Evolutionary conservation across 2,329 filamentous ascomycete genomes (phyloP).

Genomic region (Fusarium guadeloupense): DNA sequence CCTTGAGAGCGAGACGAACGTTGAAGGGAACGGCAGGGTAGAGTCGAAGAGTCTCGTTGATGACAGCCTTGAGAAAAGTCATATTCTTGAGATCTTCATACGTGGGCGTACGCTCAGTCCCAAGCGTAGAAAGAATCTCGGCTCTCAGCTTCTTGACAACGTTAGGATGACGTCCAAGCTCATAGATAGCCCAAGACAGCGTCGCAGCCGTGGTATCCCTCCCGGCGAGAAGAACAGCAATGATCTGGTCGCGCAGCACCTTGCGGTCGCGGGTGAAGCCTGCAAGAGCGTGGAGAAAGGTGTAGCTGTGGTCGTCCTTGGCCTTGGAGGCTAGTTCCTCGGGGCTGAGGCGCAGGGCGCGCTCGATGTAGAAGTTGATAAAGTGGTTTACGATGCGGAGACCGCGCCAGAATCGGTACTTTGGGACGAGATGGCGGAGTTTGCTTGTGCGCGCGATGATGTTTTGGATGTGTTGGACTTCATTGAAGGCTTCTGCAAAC

Average conservation of each 20-base stretch:
- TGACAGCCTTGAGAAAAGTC: slow-evolving; percentile 78
- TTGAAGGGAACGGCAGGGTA: slow-evolving; percentile 86
- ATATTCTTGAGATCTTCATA: slow-evolving; percentile 87
- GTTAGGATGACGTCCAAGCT: slow-evolving; percentile 76
- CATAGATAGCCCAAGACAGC: slow-evolving; percentile 83
- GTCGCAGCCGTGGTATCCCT: slow-evolving; percentile 88
- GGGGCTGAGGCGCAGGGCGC: slow-evolving; percentile 72
- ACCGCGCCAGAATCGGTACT: slow-evolving; percentile 67
- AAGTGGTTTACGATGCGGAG: slow-evolving; percentile 79
- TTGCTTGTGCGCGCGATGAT: slow-evolving; percentile 72
- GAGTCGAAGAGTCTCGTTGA: slow-evolving; percentile 81
- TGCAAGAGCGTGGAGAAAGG: slow-evolving; percentile 87
- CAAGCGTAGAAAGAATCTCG: slow-evolving; percentile 76
- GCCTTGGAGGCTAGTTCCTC: slow-evolving; percentile 77
- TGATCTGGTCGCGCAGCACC: slow-evolving; percentile 84
- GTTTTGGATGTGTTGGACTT: slow-evolving; percentile 79
- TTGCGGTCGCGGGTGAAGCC: slow-evolving; percentile 77
- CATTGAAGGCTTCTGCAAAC: slow-evolving; percentile 84
- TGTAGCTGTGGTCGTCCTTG: slow-evolving; percentile 77
- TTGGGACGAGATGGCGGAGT: slow-evolving; percentile 70
- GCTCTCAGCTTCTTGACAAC: slow-evolving; percentile 73
- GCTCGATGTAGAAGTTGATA: slow-evolving; percentile 80
- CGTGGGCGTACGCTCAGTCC: slow-evolving; percentile 68
- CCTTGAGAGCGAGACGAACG: slow-evolving; percentile 73
- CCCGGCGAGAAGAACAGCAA: slow-evolving; percentile 84